Percentiles rank a stretch among this genome's conserved stretches.
Conservation (phyloP, 1,284 basidiomycete species). For the Trametes polyzona region DNA sequence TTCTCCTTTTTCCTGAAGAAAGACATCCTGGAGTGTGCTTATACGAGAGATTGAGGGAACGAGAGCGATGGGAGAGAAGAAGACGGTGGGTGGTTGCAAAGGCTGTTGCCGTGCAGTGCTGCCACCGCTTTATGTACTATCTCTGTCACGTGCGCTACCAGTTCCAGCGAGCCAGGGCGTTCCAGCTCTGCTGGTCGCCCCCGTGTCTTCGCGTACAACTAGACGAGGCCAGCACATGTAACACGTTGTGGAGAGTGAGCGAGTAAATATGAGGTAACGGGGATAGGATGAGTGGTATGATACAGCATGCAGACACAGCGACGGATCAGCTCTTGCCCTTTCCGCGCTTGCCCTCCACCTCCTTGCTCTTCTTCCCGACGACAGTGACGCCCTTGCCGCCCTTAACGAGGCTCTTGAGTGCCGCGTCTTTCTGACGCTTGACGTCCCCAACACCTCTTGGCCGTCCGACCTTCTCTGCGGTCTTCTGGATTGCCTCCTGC, state of each 20-base stretch:
- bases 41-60: neutral
- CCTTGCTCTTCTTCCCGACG: conserved; percentile 71
- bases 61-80: neutral
- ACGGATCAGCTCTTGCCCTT: conserved; percentile 32
- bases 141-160: conserved; percentile 16
- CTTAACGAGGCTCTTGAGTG: conserved; percentile 80
- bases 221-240: neutral
- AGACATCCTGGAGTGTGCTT: conserved; percentile 53
- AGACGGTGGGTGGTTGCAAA: conserved; percentile 15
- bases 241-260: neutral
- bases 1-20: conserved; percentile 78
- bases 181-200: neutral
- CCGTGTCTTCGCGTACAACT: too few relatives aligned
- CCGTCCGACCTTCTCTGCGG: conserved; percentile 68
- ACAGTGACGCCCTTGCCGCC: conserved; percentile 86
- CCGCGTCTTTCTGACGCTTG: conserved; percentile 83
- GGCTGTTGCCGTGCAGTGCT: conserved; percentile 19
- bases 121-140: conserved; percentile 21
- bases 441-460: conserved; percentile 49
- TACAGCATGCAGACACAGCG: conserved; percentile 2
- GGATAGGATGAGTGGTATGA: neutral
- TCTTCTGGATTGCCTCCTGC: conserved; percentile 70
- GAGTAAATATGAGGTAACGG: conserved; percentile 16
- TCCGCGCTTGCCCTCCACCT: conserved; percentile 37
- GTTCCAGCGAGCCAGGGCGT: neutral